phyloP scores from a whole-genome alignment of 2,329 filamentous ascomycete species.

The Biscogniauxia sp. region DNA sequence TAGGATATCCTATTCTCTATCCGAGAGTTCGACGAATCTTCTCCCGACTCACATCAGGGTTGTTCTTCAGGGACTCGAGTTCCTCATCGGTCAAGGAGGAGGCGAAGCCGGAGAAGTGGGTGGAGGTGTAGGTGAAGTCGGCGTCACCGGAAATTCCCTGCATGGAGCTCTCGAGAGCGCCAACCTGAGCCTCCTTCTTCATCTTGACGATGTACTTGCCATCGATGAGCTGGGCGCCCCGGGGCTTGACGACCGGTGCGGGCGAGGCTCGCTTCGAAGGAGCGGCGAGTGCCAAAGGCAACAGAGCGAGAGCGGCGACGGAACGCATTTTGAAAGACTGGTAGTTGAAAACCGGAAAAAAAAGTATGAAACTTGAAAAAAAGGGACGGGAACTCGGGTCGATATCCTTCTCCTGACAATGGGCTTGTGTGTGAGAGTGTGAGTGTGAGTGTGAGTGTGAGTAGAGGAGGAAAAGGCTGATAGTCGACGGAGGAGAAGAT shows the following conservation, averaged over 20 bases:
- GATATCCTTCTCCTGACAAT: conserved; percentile 9
- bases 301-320: conserved; percentile 23
- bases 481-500: not conserved
- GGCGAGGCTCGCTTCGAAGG: conserved; percentile 29
- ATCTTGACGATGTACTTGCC: conserved; percentile 47
- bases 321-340: conserved; percentile 29
- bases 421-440: conserved; percentile 9
- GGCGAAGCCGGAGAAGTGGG: conserved; percentile 41
- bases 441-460: conserved; percentile 20
- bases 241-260: conserved; percentile 29
- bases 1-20: conserved; percentile 6
- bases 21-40: rapidly evolving
- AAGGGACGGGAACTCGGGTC: conserved; percentile 3
- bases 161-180: conserved; percentile 32
- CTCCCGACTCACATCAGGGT: conserved; percentile 36
- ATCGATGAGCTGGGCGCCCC: conserved; percentile 28
- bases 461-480: conserved; percentile 4
- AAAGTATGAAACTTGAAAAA: conserved; percentile 3
- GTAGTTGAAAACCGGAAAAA: not conserved
- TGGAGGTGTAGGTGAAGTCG: conserved; percentile 32
- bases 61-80: conserved; percentile 38
- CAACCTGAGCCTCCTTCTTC: conserved; percentile 32
- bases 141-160: conserved; percentile 27
- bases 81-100: conserved; percentile 42
- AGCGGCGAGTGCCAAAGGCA: conserved; percentile 32